A percentile compares a stretch with the other conserved stretches of the same genome.
phyloP scores from a whole-genome alignment of 495 filamentous ascomycete species.

The Parathielavia hyrcaniae region DNA sequence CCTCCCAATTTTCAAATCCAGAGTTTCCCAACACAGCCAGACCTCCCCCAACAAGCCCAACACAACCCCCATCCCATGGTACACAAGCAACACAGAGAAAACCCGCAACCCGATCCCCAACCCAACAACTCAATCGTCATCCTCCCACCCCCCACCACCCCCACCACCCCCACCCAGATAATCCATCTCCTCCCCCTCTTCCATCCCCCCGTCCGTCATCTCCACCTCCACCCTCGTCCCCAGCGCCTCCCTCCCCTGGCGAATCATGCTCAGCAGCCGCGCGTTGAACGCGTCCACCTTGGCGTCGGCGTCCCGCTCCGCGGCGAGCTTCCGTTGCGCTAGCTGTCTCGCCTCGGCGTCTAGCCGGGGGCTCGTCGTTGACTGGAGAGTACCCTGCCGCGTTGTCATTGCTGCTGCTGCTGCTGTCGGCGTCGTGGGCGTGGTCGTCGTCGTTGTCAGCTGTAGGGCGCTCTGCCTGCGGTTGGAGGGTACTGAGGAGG shows the following conservation, averaged over 20 bases:
- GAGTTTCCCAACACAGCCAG: no score
- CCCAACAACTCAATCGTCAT: conserved; percentile 30
- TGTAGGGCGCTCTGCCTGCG: no score
- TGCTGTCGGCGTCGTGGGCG: background rate
- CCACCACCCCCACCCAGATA: conserved; percentile 38
- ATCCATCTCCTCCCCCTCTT: background rate
- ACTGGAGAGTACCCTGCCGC: background rate
- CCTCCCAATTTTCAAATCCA: no score
- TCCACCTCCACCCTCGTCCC: conserved; percentile 74
- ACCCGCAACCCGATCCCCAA: background rate
- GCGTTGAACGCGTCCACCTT: conserved; percentile 71
- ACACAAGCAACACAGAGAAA: background rate
- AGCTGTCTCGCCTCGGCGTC: conserved; percentile 59
- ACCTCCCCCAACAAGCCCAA: no score
- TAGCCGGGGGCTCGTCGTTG: conserved; percentile 38
- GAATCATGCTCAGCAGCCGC: conserved; percentile 75
- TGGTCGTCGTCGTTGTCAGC: background rate
- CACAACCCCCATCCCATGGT: background rate
- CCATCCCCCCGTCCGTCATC: conserved; percentile 37
- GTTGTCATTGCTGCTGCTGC: background rate
- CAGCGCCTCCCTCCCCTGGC: conserved; percentile 79
- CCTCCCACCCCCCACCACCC: conserved; percentile 33
- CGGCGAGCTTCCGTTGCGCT: conserved; percentile 57
- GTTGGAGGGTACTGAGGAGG: conserved; percentile 27
- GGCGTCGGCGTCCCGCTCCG: conserved; percentile 72